Base-by-base conservation (phyloP, 257 asterid genomes). In the Solanum ossicruentum region DNA sequence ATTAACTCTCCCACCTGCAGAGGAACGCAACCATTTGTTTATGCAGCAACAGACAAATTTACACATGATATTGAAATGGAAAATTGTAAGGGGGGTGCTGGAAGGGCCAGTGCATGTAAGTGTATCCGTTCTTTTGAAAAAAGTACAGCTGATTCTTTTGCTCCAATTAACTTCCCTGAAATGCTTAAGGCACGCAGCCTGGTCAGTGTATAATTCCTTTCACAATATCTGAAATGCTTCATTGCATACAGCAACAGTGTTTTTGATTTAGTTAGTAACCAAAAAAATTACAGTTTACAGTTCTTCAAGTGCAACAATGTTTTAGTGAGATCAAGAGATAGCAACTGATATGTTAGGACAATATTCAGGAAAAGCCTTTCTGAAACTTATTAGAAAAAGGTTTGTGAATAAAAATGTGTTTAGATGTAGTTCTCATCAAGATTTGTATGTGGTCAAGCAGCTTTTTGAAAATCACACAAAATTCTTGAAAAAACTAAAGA, bases 1-100 rank as follows among this genome's bases (percentile, higher is more conserved):
- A 95, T 88, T 86, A 97, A 96, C 90, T 97, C 99, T 81, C 99
- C 98, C 61, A 97, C 98, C 99, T 97, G 91, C 86, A 55, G 45
- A 54, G 11, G 18, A 52, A 78, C 2, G 49, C 16, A 73, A 67
- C 23, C 43, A 23, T 78, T 28, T 52, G 49, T 28, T 78, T 54
- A 52, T 52, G 83, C 10, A 78, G 47, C 10, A 3, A 18, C 65
- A 78, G 83, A 78, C 26, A 78, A 52, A 28, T 78, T 32, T 52
- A 78, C 49, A 8, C 83, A 16, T 52, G 65, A 16, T 16, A 18
- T 52, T 26, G 6, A 26, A 52, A 51, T 28, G 77, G 10, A 78
- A 17, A 26, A 52, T 26, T 6, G 49, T 0, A 26, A 23, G 12
- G 23, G 15, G 15, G 61, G 9, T 28, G 47, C 1, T 51, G 65